Base-by-base conservation (phyloP, 176 grass and related monocot genomes). In the Canna indica region DNA sequence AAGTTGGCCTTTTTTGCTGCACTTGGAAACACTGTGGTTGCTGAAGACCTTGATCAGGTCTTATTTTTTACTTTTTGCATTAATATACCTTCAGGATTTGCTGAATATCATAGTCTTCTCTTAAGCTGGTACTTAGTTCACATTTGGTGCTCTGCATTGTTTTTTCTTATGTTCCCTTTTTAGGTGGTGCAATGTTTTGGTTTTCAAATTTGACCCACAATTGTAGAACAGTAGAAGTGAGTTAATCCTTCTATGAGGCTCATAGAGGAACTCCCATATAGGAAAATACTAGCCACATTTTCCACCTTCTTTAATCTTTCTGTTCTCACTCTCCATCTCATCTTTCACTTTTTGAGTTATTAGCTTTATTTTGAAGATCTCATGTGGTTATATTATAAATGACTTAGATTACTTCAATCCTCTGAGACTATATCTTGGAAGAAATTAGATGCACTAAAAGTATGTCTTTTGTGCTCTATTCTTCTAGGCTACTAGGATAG, bases 41-140 rank as follows among this genome's bases (percentile, higher is more conserved):
- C 94, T 20, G 85, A 83, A 0, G 71, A 99, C 78, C 71, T 99
- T 64, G 90, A 99, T 77, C 89, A 99, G 90, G 94, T 99, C 75
- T 59, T 61, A 70, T 30, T 38, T 74, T 66, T 82, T 36, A 41
- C 45, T 59, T 45, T 35, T 68, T 72, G 24, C 70, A 48, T n/a
- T 11, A 20, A 20, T 52, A 18, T 1, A 52, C 17, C 47, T 39
- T 54, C 22, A 25, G 3, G 22, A 54, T 5, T 18, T n/a, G 2
- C 18, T 54, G 22, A 54, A 54, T 7, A 6, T 2, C 50, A 25
- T 5, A n/a, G n/a, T n/a, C 50, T 54, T 20, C 50, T n/a, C 17
- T 54, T 54, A 17, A 54, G 18, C 50, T 54, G 17, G 50, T 44
- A 16, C 7, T 54, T 4, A 25, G 50, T 54, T 54, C 50, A 54